Percentiles rank a stretch among this genome's conserved stretches.
Conservation (phyloP, 805 yeast genomes). For the Cyberlindnera amylophila region DNA sequence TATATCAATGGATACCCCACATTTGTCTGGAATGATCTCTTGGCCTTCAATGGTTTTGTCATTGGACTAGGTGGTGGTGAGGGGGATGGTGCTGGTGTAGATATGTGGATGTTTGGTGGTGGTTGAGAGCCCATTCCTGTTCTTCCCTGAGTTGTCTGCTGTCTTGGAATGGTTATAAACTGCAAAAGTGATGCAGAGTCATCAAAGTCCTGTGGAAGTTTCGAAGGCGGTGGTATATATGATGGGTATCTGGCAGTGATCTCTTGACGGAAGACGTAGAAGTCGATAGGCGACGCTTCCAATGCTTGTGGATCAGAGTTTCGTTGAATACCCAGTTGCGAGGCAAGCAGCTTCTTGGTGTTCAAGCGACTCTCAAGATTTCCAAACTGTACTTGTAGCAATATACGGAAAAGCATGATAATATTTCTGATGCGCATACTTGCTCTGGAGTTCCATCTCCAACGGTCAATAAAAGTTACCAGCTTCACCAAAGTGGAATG, state of each 20-base stretch:
- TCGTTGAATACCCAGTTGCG: conserved; percentile 32
- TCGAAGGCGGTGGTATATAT: conserved; percentile 47
- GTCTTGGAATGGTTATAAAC: conserved; percentile 56
- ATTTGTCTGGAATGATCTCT: conserved; percentile 60
- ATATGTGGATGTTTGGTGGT: conserved; percentile 59
- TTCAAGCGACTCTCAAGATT: conserved; percentile 35
- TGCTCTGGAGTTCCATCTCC: conserved; percentile 55
- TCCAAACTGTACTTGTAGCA: conserved; percentile 62
- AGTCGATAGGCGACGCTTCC: conserved; percentile 78
- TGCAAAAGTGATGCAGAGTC: conserved; percentile 55
- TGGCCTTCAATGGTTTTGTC: conserved; percentile 34
- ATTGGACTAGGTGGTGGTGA: conserved; percentile 45
- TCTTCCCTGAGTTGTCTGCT: conserved; percentile 31
- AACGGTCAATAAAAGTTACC: conserved; percentile 51
- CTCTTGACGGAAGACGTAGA: conserved; percentile 74
- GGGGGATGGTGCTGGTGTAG: conserved; percentile 89
- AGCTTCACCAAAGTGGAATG: conserved; percentile 41
- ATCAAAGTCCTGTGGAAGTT: conserved; percentile 43
- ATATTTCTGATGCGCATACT: conserved; percentile 54
- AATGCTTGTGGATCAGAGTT: conserved; percentile 27
- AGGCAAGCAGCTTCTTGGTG: conserved; percentile 45
- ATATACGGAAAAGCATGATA: conserved; percentile 48
- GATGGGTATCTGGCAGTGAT: conserved; percentile 73
- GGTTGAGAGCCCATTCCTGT: conserved; percentile 41
- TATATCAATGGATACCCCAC: conserved; percentile 64